Percentiles rank a stretch among this genome's conserved stretches.
Evolutionary conservation across 805 yeast species (phyloP).

Genomic region (Lachancea meyersii): DNA sequence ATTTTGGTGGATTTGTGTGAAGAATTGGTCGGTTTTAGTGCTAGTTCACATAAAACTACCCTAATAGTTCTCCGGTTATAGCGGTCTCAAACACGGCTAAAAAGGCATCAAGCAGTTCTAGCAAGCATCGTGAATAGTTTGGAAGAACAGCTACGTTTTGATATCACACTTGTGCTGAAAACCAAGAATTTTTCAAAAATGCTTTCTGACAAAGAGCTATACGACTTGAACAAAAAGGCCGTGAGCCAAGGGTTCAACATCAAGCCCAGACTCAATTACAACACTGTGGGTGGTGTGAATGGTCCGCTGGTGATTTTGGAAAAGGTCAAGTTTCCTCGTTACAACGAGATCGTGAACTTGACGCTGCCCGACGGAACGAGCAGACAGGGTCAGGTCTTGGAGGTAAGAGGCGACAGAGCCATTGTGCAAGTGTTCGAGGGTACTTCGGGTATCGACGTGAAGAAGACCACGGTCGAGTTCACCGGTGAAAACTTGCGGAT

Average conservation of each 20-base stretch:
- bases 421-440: slow-evolving; percentile 99
- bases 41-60: not conserved
- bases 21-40: not conserved
- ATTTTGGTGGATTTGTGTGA: not conserved
- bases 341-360: slow-evolving; percentile 92
- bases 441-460: slow-evolving; percentile 96
- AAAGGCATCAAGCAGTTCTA: not conserved
- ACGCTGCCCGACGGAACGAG: slow-evolving; percentile 92
- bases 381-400: slow-evolving; percentile 97
- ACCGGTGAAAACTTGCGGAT: slow-evolving; percentile 91
- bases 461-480: slow-evolving; percentile 94
- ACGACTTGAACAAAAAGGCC: slow-evolving; percentile 82
- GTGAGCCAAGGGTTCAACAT: slow-evolving; percentile 87
- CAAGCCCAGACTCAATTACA: slow-evolving; percentile 86
- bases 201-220: slow-evolving; percentile 38
- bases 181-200: slow-evolving; percentile 8
- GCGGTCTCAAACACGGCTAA: not conserved
- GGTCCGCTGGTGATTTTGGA: slow-evolving; percentile 94
- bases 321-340: slow-evolving; percentile 82
- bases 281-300: slow-evolving; percentile 96
- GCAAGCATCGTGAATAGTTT: not conserved
- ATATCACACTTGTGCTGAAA: too few relatives aligned
- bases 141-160: too few relatives aligned
- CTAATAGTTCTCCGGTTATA: not conserved
- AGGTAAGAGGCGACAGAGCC: slow-evolving; percentile 95